Evolutionary conservation across 2,329 filamentous ascomycete species (phyloP).

Genomic region (Monosporascus sp.): DNA sequence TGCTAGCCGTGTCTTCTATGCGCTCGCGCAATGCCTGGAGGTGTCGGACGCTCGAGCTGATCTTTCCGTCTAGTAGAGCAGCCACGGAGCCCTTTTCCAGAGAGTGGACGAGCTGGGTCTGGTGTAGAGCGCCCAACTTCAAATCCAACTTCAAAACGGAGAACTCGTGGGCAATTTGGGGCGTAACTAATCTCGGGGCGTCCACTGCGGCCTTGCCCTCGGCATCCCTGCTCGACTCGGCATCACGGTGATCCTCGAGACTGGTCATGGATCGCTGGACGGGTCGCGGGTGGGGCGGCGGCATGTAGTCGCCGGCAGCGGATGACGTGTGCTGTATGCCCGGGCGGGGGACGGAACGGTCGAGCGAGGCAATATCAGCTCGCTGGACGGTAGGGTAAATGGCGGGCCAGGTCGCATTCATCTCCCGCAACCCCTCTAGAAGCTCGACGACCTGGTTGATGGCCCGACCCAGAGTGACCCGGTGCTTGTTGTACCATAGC

Average conservation of each 20-base stretch:
- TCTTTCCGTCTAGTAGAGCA: constrained; percentile 86
- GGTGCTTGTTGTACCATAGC: constrained; percentile 90
- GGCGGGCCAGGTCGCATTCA: constrained; percentile 88
- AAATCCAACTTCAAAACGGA: constrained; percentile 92
- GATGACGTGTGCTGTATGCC: constrained; percentile 60
- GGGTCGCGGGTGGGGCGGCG: constrained; percentile 38
- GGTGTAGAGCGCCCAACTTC: constrained; percentile 80
- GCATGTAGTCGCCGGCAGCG: constrained; percentile 42
- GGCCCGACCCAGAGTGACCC: constrained; percentile 76
- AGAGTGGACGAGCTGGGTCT: constrained; percentile 89
- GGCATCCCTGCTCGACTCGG: constrained; percentile 70
- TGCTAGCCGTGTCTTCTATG: constrained; percentile 96
- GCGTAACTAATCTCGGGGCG: constrained; percentile 73
- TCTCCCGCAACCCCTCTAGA: constrained; percentile 76
- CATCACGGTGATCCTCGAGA: constrained; percentile 51
- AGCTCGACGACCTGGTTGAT: constrained; percentile 84
- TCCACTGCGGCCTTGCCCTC: constrained; percentile 59
- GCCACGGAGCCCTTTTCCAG: constrained; percentile 89
- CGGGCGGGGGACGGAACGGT: constrained; percentile 50
- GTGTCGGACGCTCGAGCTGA: constrained; percentile 89
- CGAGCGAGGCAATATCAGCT: constrained; percentile 38
- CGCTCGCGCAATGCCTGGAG: constrained; percentile 80
- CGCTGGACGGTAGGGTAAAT: constrained; percentile 85
- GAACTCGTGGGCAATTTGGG: constrained; percentile 92
- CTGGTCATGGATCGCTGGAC: constrained; percentile 70